Base-by-base conservation (phyloP, 768 basidiomycete genomes). In the Lactifluus pinguis region DNA sequence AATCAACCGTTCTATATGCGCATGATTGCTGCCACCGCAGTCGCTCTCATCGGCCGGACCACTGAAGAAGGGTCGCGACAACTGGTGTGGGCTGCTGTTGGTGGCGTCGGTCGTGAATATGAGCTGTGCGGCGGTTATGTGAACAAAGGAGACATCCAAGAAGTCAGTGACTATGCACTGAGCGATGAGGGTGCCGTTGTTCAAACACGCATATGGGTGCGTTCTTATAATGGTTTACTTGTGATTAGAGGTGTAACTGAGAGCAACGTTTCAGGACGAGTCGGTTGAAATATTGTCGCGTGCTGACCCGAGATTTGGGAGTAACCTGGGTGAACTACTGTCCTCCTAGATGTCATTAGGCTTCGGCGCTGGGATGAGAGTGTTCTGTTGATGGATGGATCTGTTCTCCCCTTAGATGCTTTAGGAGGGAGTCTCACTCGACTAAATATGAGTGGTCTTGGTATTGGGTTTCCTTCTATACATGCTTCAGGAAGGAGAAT, bases 121-220 rank as follows among this genome's bases (percentile, higher is more conserved):
- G 56, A 58, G 17, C 21, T 58, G 21, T 51, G 61, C 3, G 61
- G 61, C 1, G 57, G 6, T 13, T 62, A 54, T 14, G 56, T 54
- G 52, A 53, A 5, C 38, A 58, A 44, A 6, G 52, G 52, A 13
- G 21, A 53, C 3, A 19, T 62, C 29, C 21, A 45, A 47, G 57
- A 62, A 44, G 57, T 54, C n/a, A 62, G 61, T 10, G 61, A 62
- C 29, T 62, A 58, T 6, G 61, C 14, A 17, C 17, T 62, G 61
- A 62, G 61, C 42, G 57, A 58, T 29, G 57, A 62, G 41, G 61
- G 61, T 15, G 52, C 47, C 6, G 30, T 25, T 1, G 39, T 47
- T 11, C 61, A 62, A 49, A 45, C 47, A 34, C 61, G 57, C 8
- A 11, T 62, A 47, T 62, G 61, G 61, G 61, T 62, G 34, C 39